Conservation (phyloP, 208 protist genomes). For the Willaertia magna region DNA sequence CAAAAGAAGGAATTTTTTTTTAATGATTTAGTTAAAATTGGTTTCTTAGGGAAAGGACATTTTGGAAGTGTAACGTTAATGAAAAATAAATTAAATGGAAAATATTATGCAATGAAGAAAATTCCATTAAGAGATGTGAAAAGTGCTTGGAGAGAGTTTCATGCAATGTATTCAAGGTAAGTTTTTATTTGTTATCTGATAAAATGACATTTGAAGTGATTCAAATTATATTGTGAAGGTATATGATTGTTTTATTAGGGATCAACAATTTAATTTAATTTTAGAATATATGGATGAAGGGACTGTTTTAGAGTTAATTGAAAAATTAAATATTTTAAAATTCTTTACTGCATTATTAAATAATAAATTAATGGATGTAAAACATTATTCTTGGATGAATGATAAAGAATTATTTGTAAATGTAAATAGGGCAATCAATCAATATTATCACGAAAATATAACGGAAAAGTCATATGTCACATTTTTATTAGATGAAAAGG, state of each 20-base stretch:
- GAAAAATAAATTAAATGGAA: neutral
- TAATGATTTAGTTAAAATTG: too few species aligned
- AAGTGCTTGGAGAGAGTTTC: neutral
- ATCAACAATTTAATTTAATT: neutral
- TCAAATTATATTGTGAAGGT: neutral
- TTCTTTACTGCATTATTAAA: too few species aligned
- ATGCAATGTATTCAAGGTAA: neutral
- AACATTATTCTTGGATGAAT: too few species aligned
- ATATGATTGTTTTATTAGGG: neutral
- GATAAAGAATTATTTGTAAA: too few species aligned
- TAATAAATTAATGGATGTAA: too few species aligned
- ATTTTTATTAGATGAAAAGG: too few species aligned
- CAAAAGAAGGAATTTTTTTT: too few species aligned
- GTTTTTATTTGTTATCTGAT: neutral
- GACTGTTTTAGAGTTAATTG: too few species aligned
- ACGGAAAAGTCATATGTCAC: too few species aligned
- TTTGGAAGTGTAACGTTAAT: neutral
- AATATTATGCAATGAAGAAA: neutral
- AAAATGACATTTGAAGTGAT: neutral
- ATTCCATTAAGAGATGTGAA: neutral
- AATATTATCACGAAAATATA: too few species aligned
- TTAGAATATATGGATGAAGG: neutral
- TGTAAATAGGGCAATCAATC: too few species aligned
- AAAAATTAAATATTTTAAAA: too few species aligned
- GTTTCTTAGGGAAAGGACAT: neutral